These are phyloP conservation scores for Xylariales sp. DNA, from an alignment of 2,329 filamentous ascomycete genomes.

Conservation along the genomic window DNA sequence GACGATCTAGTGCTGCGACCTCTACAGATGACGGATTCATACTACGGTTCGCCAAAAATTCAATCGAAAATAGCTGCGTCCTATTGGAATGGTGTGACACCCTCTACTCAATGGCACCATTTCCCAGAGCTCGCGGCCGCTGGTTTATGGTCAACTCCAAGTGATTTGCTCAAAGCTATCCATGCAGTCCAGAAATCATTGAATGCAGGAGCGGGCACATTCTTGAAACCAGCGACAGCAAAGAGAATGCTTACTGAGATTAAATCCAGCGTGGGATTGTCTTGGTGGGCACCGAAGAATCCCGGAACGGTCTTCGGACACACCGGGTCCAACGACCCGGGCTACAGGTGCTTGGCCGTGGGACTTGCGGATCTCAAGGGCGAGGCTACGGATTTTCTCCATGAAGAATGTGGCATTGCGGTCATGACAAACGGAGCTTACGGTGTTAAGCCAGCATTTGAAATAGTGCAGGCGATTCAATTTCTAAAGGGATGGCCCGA, in stretches of 20 bases:
- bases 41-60: background rate
- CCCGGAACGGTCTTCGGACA: conserved; percentile 2
- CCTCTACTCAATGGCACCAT: conserved; percentile 1
- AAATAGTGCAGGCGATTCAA: background rate
- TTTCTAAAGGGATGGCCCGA: conserved; percentile 1
- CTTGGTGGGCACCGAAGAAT: conserved; percentile 2
- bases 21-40: conserved; percentile 3
- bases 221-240: conserved; percentile 1
- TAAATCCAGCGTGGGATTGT: background rate
- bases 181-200: background rate
- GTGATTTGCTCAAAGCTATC: conserved; percentile 1
- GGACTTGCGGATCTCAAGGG: background rate
- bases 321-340: conserved; percentile 3
- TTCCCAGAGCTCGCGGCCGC: conserved; percentile 2
- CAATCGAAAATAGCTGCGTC: background rate
- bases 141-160: conserved; percentile 5
- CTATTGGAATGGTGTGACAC: conserved; percentile 3
- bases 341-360: conserved; percentile 1
- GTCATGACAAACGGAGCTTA: conserved; percentile 1
- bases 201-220: background rate
- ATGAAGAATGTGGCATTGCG: conserved; percentile 1
- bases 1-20: conserved; percentile 4
- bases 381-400: background rate
- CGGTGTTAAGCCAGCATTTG: background rate
- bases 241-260: conserved; percentile 5